Base-by-base conservation (phyloP, 2,329 filamentous ascomycete genomes). In the Aspergillus pseudotamarii region DNA sequence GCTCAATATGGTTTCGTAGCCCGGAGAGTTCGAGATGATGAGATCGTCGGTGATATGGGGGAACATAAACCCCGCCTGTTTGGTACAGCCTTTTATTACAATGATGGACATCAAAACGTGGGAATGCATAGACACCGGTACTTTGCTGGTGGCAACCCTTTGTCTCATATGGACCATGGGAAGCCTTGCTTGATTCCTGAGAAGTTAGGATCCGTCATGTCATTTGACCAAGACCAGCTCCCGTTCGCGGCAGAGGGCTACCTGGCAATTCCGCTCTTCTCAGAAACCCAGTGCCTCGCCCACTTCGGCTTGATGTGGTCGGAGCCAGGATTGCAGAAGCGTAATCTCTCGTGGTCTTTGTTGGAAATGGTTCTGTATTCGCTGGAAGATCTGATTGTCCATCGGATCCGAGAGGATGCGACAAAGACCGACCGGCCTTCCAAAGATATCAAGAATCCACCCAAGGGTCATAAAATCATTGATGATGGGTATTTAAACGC, bases 241-340 rank as follows among this genome's bases (percentile, higher is more conserved):
- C 85, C 88, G 0, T 85, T 88, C 32, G 81, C 85, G 2, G 86
- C 85, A 36, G 89, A 91, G 69, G 87, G 88, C 3, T 91, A 90
- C 71, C 80, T 92, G 41, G 88, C 86, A 9, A 80, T 91, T 16
- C 89, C 89, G 0, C 78, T 92, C 2, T 90, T 88, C 67, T 83
- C 84, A 4, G 84, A 87, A 48, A 87, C 85, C 36, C 90, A 88
- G 73, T 90, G 87, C 71, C 85, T 90, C 69, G 89, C 87, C 26
- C 87, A 91, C 74, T 88, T 92, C 71, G 89, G 89, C n/a, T 80
- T 89, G 73, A 88, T 91, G 81, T 92, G 89, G 89, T 88, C 88
- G 6, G 77, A 80, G 50, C 83, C 89, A 64, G 88, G 87, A n/a
- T 80, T 88, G 19, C 77, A 80, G 19, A 81, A 82, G 54, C 82